Conservation (phyloP, 2,329 filamentous ascomycete genomes). For the Diaporthe ampelina region DNA sequence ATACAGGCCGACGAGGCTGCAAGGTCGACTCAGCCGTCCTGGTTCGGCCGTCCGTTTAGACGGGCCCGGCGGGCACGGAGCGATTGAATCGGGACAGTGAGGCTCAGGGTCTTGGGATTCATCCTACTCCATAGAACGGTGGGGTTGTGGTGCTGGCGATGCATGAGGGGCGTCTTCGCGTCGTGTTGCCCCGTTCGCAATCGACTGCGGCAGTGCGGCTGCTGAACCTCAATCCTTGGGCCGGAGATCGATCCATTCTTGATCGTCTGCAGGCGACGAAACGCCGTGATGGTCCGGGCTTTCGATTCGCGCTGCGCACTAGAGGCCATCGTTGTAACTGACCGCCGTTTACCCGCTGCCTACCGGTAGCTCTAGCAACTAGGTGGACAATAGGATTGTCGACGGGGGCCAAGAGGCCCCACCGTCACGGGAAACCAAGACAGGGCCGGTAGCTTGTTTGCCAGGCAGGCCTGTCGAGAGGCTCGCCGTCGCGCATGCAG, state of each 20-base stretch:
- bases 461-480: conserved; percentile 7
- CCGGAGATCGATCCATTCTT: conserved; percentile 30
- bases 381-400: conserved; percentile 4
- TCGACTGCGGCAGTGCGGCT: conserved; percentile 10
- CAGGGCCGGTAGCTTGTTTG: neutral
- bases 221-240: conserved; percentile 10
- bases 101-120: conserved; percentile 35
- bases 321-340: conserved; percentile 38
- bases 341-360: conserved; percentile 40
- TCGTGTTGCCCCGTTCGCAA: conserved; percentile 30
- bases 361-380: conserved; percentile 10
- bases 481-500: neutral
- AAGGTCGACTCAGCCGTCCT: conserved; percentile 12
- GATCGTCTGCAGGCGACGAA: conserved; percentile 21
- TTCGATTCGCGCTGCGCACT: conserved; percentile 21
- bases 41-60: neutral
- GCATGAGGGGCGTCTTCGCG: conserved; percentile 34
- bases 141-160: conserved; percentile 39
- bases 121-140: conserved; percentile 33
- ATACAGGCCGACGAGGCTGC: neutral
- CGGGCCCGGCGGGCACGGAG: neutral
- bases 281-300: conserved; percentile 30
- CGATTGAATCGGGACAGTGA: conserved; percentile 33
- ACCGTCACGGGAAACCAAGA: conserved; percentile 29
- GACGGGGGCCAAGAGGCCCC: conserved; percentile 18